Evolutionary conservation across 768 basidiomycete genomes (phyloP), one percentile per base, ranked within the genome.

Genomic region (Hygrocybe punicea): DNA sequence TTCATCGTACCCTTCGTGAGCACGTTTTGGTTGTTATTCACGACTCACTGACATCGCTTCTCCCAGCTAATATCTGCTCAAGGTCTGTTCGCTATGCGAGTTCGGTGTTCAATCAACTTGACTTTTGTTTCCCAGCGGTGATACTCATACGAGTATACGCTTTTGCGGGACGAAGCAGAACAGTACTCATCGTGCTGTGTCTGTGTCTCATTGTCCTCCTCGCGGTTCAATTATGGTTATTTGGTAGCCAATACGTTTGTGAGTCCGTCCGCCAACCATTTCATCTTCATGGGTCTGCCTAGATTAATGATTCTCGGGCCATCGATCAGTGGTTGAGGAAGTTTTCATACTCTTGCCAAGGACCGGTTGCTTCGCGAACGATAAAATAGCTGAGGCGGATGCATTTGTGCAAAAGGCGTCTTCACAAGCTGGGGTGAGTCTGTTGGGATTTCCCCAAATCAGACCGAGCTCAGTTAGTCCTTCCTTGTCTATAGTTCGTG

Each of bases 141-240:
- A 61, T 69, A 55, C 23, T 65, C 10, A 59, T 62, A 25, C 56
- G 69, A 13, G 63, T 67, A 5, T 67, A 67, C 59, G 69, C 67
- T 2, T 70, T 70, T 50, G 64, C 69, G 9, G 69, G 67, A 21
- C 53, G 63, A 24, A 62, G 51, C 19, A 57, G 35, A 13, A 16
- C 23, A 13, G 48, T 62, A 2, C 51, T 65, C 10, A 14, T 44
- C 4, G 29, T 57, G 13, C 61, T 70, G 13, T 21, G 53, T 8
- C n/a, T 51, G 9, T 50, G 63, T 29, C 68, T 63, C 50, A 33
- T 57, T 6, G 42, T 59, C 13, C 53, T 68, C 13, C 25, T 62
- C n/a, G 64, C 39, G 2, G 51, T 56, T 7, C 60, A 65, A 36
- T 47, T 67, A 25, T 70, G 67, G 67, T 54, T 67, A 5, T 67